Evolutionary conservation across 2,329 filamentous ascomycete genomes (phyloP).

Genomic region (Sporothrix dimorphospora): DNA sequence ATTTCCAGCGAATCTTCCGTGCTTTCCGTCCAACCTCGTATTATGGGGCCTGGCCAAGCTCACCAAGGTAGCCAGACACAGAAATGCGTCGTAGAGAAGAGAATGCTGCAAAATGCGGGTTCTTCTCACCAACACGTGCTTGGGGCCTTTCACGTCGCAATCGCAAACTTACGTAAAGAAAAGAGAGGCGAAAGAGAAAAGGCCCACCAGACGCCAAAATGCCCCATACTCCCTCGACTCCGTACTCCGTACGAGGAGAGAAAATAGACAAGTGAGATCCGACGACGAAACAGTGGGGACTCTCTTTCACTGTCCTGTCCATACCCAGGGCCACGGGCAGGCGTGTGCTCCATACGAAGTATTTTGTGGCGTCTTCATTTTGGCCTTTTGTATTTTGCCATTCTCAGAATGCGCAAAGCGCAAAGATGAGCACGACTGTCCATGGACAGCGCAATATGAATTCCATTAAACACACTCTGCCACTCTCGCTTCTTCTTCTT

Average conservation of each 20-base stretch:
- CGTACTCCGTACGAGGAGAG: not conserved
- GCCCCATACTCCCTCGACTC: too few species aligned
- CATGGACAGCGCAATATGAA: not conserved
- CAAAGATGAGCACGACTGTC: slow-evolving; percentile 1
- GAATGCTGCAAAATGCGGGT: not conserved
- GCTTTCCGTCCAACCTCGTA: not conserved
- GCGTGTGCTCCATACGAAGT: not conserved
- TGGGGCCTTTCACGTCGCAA: slow-evolving; percentile 9
- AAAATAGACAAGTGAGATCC: too few species aligned
- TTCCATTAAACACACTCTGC: not conserved
- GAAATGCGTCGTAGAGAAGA: slow-evolving; percentile 4
- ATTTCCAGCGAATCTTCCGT: not conserved
- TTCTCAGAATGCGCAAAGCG: not conserved
- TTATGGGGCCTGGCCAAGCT: not conserved
- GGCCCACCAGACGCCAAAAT: not conserved
- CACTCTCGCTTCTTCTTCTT: not conserved
- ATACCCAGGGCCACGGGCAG: slow-evolving; percentile 10
- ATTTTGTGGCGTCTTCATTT: not conserved
- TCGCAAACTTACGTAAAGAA: slow-evolving; percentile 26
- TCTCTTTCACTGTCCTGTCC: not conserved
- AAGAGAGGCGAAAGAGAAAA: not conserved
- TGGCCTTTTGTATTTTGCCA: not conserved
- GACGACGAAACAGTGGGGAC: slow-evolving; percentile 1
- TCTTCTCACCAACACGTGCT: slow-evolving; percentile 20
- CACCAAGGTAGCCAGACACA: not conserved